Base-by-base conservation (phyloP, 1,139 yeast species). In the Yamadazyma triangularis region DNA sequence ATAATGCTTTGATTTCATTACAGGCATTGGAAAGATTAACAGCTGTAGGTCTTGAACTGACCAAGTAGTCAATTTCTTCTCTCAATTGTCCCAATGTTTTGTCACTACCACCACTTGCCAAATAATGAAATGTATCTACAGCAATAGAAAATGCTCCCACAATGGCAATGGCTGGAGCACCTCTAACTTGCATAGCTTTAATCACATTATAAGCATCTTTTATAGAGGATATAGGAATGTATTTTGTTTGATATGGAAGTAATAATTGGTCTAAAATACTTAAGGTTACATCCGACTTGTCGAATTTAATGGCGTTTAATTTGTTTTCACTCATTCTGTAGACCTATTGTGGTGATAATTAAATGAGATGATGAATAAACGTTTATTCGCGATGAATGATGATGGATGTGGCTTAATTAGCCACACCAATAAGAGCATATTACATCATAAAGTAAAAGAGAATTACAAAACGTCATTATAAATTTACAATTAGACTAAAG, bases 121-220 rank as follows among this genome's bases (percentile, higher is more conserved):
- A 34, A 24, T 44, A 34, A 23, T 51, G 49, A 24, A 57, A 40
- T 8, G 79, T 58, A 41, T 89, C 96, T 11, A 84, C 79, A 1
- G 86, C 80, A n/a, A 89, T 72, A 2, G 96, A 74, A 38, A 88
- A 70, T 1, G 89, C 79, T 8, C 96, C 97, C 3, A 91, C 96
- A 35, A 91, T 85, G 36, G 97, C 97, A 50, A 91, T 91, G 2
- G 97, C 97, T 0, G 98, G 98, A 0, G 98, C 98, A 14, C 98
- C 98, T 53, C 98, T 73, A 4, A 93, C 97, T 50, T 85, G 88
- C 98, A 91, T 91, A 38, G 70, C 69, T 52, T 79, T 81, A 53
- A 91, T 91, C 13, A 88, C 95, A 15, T 70, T 67, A 55, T 62
- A 87, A 3, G 95, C 97, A 59, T 82, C 93, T 30, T 74, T 74